Percentiles rank a stretch among this genome's conserved stretches.
These are phyloP conservation scores for Rhodamnia rubescens DNA, from an alignment of 345 rosid species.

Conservation along the genomic window DNA sequence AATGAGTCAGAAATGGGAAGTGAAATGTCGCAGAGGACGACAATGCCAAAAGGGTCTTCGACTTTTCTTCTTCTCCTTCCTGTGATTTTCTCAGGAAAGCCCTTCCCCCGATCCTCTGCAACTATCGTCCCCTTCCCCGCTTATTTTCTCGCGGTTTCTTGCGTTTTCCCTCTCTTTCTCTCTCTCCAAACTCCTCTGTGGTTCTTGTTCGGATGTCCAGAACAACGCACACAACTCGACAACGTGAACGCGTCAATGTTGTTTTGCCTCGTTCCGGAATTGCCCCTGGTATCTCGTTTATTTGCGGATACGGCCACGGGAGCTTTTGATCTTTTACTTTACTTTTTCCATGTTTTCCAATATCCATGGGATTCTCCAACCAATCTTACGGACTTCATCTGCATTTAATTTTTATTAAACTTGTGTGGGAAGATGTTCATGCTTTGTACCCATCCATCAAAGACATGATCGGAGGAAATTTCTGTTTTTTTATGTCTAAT, in stretches of 20 bases:
- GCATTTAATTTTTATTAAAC: background rate
- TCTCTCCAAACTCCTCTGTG: background rate
- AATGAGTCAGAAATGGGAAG: background rate
- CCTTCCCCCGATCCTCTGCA: background rate
- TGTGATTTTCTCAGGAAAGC: background rate
- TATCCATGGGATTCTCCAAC: background rate
- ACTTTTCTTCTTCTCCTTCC: background rate
- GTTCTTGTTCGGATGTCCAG: background rate
- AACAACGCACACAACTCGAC: background rate
- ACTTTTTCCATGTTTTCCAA: background rate
- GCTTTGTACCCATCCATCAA: background rate
- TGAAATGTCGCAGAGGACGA: background rate
- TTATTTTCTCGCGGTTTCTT: background rate
- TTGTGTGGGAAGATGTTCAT: background rate
- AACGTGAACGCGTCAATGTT: background rate
- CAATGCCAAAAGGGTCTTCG: background rate
- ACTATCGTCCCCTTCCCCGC: background rate
- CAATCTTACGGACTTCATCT: background rate
- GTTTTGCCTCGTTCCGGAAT: background rate
- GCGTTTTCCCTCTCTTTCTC: background rate
- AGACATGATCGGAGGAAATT: background rate
- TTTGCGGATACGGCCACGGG: background rate
- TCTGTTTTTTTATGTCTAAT: background rate
- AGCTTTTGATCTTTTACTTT: background rate
- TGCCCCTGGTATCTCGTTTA: background rate